Evolutionary conservation across 2,329 filamentous ascomycete genomes (phyloP), one percentile per base, ranked within the genome.

Genomic region (Lecanicillium sp.): DNA sequence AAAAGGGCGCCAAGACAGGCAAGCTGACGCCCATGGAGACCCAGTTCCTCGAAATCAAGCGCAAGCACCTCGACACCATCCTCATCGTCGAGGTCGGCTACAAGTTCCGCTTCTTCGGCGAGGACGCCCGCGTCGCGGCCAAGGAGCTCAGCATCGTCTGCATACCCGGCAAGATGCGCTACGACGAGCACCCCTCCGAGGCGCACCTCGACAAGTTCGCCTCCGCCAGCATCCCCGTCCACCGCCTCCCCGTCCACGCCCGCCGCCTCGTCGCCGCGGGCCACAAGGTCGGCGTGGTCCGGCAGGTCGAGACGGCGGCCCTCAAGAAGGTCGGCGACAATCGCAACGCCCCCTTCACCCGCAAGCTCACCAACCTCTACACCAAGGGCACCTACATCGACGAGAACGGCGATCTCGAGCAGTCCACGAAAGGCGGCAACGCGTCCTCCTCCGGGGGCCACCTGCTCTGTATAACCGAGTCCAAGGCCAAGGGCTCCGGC

Each of bases 311-410:
- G 67, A 98, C 93, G 0, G 93, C 93, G 2, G 93, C 93, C 0
- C 71, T 98, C 52, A 98, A 98, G 64, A 95, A 95, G 54, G 93
- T 83, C 1, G 91, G 93, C 37, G 90, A 95, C 62, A 98, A 97
- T 65, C 82, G 88, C 50, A 96, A 95, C 61, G 80, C 90, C 0
- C 90, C 93, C 0, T 98, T 98, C 58, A 80, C 89, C 30, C 83
- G 93, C 29, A 93, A 95, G 59, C 81, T 98, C 58, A 97, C 93
- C 14, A 96, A 95, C 60, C 75, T 98, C 6, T 98, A 98, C 67
- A 98, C 93, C 8, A 98, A 97, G 65, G 93, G 90, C 36, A 98
- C 93, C 2, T 98, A 97, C 58, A 85, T 98, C 49, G 93, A 97
- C 60, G 93, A 98, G 63, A 78, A 87, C 9, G 91, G 93, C 53